Base-by-base conservation (phyloP, 306 rosid species). In the Gastrolobium villosum region DNA sequence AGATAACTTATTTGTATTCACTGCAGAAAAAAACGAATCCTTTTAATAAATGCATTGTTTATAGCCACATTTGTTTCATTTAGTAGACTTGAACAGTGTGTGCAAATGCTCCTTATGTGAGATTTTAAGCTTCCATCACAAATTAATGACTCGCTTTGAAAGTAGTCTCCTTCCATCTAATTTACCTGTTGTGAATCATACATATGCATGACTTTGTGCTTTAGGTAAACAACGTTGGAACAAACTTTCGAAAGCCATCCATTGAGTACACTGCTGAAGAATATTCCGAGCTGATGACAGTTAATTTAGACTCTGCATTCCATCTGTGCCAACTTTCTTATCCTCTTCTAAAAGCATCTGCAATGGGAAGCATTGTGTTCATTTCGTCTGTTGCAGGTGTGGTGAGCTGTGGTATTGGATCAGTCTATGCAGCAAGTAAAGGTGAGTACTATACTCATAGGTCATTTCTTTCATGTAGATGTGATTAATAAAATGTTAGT, bases 311-410 rank as follows among this genome's bases (percentile, higher is more conserved):
- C 32, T 91, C 98, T 10, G 60, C 83, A 1, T 95, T 84, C 83
- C 89, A 92, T 70, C 52, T 92, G 4, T 79, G 90, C 75, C 98
- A 92, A 88, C 84, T 95, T 45, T 79, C 87, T 5, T 63, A 94
- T 85, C 91, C 99, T 85, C 94, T 91, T 85, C 86, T 95, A 14
- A 91, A 85, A 88, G 90, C 88, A 10, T 95, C 98, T 4, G 95
- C 85, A 65, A 77, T 3, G 10, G 99, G 99, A 68, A 91, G 94
- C 91, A 49, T 95, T 66, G 97, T 95, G 94, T 92, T 92, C 82
- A 70, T 92, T 74, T 92, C 99, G 15, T 92, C 98, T 14, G 95
- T 88, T 79, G 99, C 87, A 14, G 92, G 97, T 32, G 62, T 85
- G 14, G 55, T 39, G 5, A n/a, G 32, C 63, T 1, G 88, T 37